phyloP scores from a whole-genome alignment of 2,329 filamentous ascomycete genomes.

The Neurospora sp. region DNA sequence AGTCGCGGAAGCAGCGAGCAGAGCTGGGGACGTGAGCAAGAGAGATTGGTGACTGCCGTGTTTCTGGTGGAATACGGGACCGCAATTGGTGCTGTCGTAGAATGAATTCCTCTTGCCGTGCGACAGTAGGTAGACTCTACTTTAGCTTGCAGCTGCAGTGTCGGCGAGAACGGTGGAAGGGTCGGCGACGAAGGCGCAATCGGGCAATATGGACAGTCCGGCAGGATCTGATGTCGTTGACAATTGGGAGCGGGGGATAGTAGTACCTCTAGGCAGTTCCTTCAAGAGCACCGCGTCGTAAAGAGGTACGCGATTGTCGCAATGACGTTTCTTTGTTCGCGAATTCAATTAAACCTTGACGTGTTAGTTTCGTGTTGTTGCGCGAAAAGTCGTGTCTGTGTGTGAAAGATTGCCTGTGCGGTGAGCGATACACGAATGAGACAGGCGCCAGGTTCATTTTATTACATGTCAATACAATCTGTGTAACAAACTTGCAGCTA shows the following conservation, averaged over 20 bases:
- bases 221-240: neutral
- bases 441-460: neutral
- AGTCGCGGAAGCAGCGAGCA: neutral
- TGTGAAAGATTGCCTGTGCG: neutral
- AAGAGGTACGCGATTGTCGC: neutral
- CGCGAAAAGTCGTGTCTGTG: neutral
- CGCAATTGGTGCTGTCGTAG: neutral
- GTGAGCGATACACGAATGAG: neutral
- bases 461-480: too few relatives aligned
- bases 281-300: neutral
- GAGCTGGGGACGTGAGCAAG: neutral
- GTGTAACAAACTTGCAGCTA: too few relatives aligned
- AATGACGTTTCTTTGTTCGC: neutral
- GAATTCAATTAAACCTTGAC: neutral
- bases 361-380: neutral
- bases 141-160: neutral
- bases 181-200: neutral
- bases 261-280: neutral
- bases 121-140: neutral
- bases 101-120: neutral
- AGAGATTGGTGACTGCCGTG: neutral
- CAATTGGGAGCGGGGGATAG: neutral
- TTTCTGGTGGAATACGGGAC: neutral
- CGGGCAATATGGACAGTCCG: neutral
- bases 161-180: too few relatives aligned